Evolutionary conservation across 257 asterid genomes (phyloP).

Genomic region (Scutellaria baicalensis): DNA sequence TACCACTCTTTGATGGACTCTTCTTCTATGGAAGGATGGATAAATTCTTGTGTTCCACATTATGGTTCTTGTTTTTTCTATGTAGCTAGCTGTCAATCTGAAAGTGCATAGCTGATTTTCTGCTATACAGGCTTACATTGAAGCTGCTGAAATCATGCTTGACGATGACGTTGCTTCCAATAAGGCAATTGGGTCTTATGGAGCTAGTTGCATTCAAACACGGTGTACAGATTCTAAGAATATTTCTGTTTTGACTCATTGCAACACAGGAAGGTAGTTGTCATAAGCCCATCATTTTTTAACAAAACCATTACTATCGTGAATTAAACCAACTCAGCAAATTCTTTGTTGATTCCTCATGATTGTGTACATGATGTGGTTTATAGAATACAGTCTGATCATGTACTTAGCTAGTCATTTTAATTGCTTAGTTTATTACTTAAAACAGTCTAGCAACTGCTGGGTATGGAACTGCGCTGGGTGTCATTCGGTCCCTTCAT

Average conservation of each 20-base stretch:
- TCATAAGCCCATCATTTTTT: background rate
- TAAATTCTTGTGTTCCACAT: no score
- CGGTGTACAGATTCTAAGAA: conserved; percentile 32
- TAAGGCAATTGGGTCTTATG: conserved; percentile 76
- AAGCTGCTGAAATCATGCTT: conserved; percentile 86
- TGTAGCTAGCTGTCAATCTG: background rate
- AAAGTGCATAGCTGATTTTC: background rate
- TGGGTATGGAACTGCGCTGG: conserved; percentile 98
- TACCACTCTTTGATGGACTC: background rate
- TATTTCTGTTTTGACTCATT: conserved; percentile 82
- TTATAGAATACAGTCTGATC: conserved; percentile 9
- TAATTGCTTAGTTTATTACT: conserved; percentile 11
- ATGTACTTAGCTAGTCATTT: conserved; percentile 10
- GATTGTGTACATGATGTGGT: background rate
- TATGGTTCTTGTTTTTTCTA: background rate
- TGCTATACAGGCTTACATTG: conserved; percentile 53
- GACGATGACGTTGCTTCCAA: conserved; percentile 87
- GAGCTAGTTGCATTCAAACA: conserved; percentile 57
- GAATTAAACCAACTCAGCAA: background rate
- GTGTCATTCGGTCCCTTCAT: conserved; percentile 88
- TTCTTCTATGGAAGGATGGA: background rate
- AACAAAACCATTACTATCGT: background rate
- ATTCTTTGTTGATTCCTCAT: background rate
- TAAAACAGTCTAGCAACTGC: conserved; percentile 82
- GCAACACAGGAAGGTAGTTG: conserved; percentile 92